Evolutionary conservation across 257 asterid genomes (phyloP), one percentile per base, ranked within the genome.

Genomic region (Jacaranda mimosifolia): DNA sequence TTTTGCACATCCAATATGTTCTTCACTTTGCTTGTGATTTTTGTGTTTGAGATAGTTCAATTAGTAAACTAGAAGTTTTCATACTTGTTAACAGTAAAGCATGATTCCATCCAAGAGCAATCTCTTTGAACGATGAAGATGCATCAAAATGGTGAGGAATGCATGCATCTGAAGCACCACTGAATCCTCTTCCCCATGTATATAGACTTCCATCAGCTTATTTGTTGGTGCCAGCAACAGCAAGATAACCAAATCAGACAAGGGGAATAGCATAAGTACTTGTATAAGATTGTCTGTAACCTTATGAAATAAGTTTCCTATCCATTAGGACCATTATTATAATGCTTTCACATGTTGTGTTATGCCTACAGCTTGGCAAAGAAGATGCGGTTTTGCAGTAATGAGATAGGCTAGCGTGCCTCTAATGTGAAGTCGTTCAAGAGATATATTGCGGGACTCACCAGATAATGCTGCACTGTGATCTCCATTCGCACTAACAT

Each of bases 61-160:
- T 48, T 55, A 21, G 67, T 69, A 63, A 9, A 51, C 67, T 42
- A 67, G 32, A 13, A 15, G 53, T 19, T 51, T 51, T 7, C 76
- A 36, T 84, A 93, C 99, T 85, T 51, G 94, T 80, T 73, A 89
- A 82, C 43, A 87, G 79, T 55, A 96, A 83, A 43, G 92, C 96
- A 82, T 96, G 97, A 75, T 89, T 93, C 98, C 99, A 96, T 63
- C 99, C 99, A 18, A 96, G 76, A 56, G 96, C 94, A 63, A 86
- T 91, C 40, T 84, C 77, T 52, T 72, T 42, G 82, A 93, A 68
- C 56, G 82, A 75, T 58, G 82, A 83, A 40, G 76, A 74, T 51
- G 77, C 42, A 66, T 85, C 69, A 5, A 83, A 39, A 48, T 32
- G 68, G 21, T 38, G 69, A 42, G 98, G 98, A 72, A 77, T 69